Evolutionary conservation across 1,139 yeast species (phyloP).

Genomic region (Saccharomyces hybrid): DNA sequence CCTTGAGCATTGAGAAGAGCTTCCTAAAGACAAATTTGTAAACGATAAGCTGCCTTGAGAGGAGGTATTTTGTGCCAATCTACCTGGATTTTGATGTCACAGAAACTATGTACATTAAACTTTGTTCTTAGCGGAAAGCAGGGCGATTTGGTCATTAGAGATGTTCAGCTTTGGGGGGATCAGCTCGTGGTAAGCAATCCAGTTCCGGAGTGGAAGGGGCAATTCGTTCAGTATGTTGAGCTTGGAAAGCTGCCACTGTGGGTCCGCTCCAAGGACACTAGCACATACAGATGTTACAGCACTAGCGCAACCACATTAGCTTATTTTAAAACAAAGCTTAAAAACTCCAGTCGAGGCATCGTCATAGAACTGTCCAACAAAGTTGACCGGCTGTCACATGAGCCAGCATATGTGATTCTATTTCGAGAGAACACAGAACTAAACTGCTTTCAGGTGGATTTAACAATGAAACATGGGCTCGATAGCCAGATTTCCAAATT

Average conservation of each 20-base stretch:
- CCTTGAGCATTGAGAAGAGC: not conserved
- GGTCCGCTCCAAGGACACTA: constrained; percentile 12
- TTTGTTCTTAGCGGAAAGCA: constrained; percentile 18
- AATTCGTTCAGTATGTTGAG: constrained; percentile 22
- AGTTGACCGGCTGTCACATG: not conserved
- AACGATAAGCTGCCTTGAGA: not conserved
- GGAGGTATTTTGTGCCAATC: not conserved
- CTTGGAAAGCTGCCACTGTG: constrained; percentile 25
- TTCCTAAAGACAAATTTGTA: not conserved
- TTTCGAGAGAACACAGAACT: not conserved
- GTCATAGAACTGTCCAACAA: constrained; percentile 12
- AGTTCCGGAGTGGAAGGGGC: constrained; percentile 9
- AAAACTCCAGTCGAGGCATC: constrained; percentile 21
- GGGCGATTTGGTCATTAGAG: constrained; percentile 19
- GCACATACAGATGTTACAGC: constrained; percentile 17
- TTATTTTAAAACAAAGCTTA: constrained; percentile 24
- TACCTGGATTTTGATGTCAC: constrained; percentile 3
- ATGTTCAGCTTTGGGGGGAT: constrained; percentile 24
- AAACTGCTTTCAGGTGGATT: not conserved
- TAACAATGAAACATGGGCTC: not conserved
- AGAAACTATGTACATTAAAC: constrained; percentile 13
- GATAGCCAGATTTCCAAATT: constrained; percentile 3
- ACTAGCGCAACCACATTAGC: constrained; percentile 22
- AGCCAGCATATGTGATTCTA: not conserved
- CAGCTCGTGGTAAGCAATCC: constrained; percentile 2